phyloP scores from a whole-genome alignment of 1,284 basidiomycete genomes.

The Somion occarium region DNA sequence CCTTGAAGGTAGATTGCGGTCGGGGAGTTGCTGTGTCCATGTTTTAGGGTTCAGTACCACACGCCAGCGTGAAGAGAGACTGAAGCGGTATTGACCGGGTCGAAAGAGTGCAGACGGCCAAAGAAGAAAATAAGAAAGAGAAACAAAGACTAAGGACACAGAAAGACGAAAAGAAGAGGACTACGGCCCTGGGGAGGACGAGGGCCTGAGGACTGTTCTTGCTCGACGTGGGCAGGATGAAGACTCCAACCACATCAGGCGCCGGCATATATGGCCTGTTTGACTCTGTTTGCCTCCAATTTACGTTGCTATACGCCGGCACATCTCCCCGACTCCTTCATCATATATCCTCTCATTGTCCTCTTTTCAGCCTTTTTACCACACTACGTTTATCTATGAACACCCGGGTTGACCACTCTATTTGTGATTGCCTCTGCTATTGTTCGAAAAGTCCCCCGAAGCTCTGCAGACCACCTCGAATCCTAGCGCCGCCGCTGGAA shows the following conservation, averaged over 20 bases:
- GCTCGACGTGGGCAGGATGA: constrained; percentile 13
- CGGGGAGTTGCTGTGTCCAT: constrained; percentile 34
- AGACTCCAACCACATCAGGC: not conserved
- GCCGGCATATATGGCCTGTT: not conserved
- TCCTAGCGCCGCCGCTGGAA: too few species aligned
- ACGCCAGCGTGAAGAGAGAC: constrained; percentile 44
- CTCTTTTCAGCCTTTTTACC: not conserved
- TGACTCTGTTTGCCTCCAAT: constrained; percentile 2
- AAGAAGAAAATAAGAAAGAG: constrained; percentile 26
- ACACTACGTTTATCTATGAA: too few species aligned
- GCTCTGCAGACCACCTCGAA: too few species aligned
- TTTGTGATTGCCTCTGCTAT: too few species aligned
- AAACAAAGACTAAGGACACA: constrained; percentile 1
- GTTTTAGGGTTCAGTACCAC: constrained; percentile 33
- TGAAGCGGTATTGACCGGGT: constrained; percentile 6
- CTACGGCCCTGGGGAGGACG: constrained; percentile 10
- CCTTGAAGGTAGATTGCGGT: constrained; percentile 23
- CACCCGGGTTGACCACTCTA: too few species aligned
- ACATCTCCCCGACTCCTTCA: not conserved
- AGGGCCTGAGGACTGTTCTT: constrained; percentile 6
- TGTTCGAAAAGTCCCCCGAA: too few species aligned
- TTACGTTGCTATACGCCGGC: not conserved
- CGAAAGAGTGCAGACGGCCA: constrained; percentile 18
- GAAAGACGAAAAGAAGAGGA: constrained; percentile 13
- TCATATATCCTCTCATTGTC: not conserved